Percentiles rank a stretch among this genome's conserved stretches.
phyloP scores from a whole-genome alignment of 116 monocot species.

The Phalaenopsis hybrid region DNA sequence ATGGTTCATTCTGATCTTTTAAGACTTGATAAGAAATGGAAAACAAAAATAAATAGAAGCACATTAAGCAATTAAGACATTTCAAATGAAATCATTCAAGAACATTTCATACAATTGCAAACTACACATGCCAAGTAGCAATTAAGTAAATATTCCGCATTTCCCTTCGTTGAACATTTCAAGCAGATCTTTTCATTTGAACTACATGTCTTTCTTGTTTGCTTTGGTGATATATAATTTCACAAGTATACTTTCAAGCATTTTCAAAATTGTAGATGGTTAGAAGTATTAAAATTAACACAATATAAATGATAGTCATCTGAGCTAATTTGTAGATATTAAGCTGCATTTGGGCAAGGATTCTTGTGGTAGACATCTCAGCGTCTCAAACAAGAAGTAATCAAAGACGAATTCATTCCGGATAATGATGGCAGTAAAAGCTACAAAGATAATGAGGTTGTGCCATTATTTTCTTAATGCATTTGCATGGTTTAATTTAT shows the following conservation, averaged over 20 bases:
- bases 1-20: not conserved
- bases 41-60: not conserved
- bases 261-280: not conserved
- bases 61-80: not conserved
- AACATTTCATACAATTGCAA: not conserved
- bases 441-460: not conserved
- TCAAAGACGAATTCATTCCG: not conserved
- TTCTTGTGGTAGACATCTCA: not conserved
- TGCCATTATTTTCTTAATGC: not conserved
- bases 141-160: not conserved
- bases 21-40: not conserved
- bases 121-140: not conserved
- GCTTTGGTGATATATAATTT: not conserved
- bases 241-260: not conserved
- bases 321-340: not conserved
- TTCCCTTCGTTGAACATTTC: not conserved
- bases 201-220: not conserved
- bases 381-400: not conserved
- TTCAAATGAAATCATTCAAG: not conserved
- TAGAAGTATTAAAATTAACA: not conserved
- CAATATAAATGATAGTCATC: not conserved
- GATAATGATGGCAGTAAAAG: not conserved
- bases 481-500: conserved; percentile 6
- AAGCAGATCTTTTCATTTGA: not conserved
- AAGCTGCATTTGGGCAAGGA: not conserved